These are phyloP conservation scores for Psilocybe sp. DNA, from an alignment of 768 basidiomycete species.

Conservation along the genomic window DNA sequence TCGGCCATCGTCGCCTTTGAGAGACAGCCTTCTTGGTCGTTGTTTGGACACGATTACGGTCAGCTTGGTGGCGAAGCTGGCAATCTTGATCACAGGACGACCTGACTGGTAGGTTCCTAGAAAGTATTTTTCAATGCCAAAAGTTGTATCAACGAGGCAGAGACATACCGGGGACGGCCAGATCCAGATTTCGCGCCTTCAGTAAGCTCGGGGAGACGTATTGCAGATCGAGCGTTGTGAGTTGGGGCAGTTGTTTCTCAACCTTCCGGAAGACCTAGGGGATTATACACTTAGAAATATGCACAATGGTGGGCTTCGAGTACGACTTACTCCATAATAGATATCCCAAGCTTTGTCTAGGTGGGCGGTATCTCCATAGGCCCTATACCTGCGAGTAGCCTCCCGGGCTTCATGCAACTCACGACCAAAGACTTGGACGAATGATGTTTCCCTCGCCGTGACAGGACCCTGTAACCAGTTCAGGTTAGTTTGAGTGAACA, in stretches of 20 bases:
- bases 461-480: constrained; percentile 69
- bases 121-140: background rate
- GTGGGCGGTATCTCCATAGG: constrained; percentile 83
- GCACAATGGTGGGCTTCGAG: background rate
- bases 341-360: constrained; percentile 99
- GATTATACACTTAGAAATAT: background rate
- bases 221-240: constrained; percentile 91
- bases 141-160: background rate
- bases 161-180: constrained; percentile 88
- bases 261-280: constrained; percentile 91
- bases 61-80: constrained; percentile 83
- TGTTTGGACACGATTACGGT: constrained; percentile 97
- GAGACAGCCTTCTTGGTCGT: constrained; percentile 82
- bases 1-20: constrained; percentile 88
- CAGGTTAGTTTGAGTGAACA: constrained; percentile 1
- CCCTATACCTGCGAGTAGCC: constrained; percentile 82
- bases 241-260: constrained; percentile 86
- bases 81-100: constrained; percentile 76
- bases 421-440: constrained; percentile 89
- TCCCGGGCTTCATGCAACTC: constrained; percentile 92
- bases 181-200: constrained; percentile 83
- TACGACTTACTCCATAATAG: constrained; percentile 76
- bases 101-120: constrained; percentile 91
- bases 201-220: constrained; percentile 93
- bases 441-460: constrained; percentile 92